Conservation (phyloP, 768 basidiomycete genomes). For the Russula dissimulans region DNA sequence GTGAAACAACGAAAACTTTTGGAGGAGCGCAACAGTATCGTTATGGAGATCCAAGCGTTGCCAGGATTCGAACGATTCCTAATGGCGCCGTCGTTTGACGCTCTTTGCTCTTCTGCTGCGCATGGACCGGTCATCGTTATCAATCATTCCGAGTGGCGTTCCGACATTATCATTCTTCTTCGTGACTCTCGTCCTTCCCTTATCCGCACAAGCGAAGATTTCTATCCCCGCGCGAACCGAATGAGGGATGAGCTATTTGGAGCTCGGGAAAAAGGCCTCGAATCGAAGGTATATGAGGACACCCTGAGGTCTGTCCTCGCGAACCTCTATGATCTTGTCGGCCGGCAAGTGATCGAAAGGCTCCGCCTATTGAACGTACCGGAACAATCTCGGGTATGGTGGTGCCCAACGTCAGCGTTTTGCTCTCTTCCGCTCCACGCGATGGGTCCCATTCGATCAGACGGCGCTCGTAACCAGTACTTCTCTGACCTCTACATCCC, state of each 20-base stretch:
- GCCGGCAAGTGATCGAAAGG: neutral
- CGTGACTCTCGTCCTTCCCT: slow-evolving; percentile 47
- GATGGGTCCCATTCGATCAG: neutral
- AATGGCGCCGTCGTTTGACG: neutral
- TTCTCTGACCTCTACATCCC: no score
- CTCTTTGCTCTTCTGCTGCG: neutral
- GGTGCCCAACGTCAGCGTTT: slow-evolving; percentile 14
- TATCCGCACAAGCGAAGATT: neutral
- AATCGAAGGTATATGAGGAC: neutral
- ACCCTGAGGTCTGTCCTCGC: neutral
- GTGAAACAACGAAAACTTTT: neutral
- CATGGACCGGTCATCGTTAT: neutral
- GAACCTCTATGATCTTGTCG: slow-evolving; percentile 3
- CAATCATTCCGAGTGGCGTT: neutral
- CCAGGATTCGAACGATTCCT: neutral
- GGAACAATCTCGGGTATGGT: neutral
- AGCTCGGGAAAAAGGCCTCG: neutral
- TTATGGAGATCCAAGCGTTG: neutral
- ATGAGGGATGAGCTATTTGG: neutral
- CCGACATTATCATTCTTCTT: neutral
- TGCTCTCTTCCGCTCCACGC: slow-evolving; percentile 8
- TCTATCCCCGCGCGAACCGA: neutral
- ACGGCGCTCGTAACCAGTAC: no score
- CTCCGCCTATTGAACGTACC: neutral
- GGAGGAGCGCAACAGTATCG: neutral